Percentiles rank a stretch among this genome's conserved stretches.
These are phyloP conservation scores for Eimeria acervulina DNA, from an alignment of 169 alveolate genomes.

Conservation along the genomic window DNA sequence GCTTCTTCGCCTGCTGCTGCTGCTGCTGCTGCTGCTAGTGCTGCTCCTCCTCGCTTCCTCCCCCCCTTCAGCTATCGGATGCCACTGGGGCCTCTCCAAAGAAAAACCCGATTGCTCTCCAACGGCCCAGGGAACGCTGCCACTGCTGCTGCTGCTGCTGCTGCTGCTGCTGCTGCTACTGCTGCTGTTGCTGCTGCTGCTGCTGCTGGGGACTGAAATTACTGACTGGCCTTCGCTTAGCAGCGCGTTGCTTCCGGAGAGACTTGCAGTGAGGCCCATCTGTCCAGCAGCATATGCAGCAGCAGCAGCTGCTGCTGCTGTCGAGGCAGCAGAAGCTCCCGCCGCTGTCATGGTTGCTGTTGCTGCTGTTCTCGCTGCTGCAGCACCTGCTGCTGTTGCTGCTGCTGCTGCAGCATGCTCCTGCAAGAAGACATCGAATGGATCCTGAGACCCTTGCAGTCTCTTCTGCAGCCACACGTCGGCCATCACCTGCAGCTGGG, in stretches of 20 bases:
- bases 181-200: neutral
- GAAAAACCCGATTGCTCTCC: neutral
- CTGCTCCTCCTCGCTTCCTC: neutral
- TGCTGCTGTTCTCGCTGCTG: conserved; percentile 45
- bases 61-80: neutral
- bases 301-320: conserved; percentile 21
- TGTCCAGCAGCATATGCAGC: conserved; percentile 37
- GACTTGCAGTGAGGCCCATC: neutral
- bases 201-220: neutral
- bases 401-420: neutral
- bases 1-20: conserved; percentile 19
- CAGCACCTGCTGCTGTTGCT: conserved; percentile 50
- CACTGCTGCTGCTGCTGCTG: conserved; percentile 53
- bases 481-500: conserved; percentile 45
- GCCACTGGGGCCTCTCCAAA: conserved; percentile 6
- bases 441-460: conserved; percentile 19
- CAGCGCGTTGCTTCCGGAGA: neutral
- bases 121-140: neutral
- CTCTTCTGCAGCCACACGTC: conserved; percentile 26
- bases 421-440: conserved; percentile 23
- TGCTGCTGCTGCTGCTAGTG: conserved; percentile 25
- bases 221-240: conserved; percentile 27
- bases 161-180: conserved; percentile 46
- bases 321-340: conserved; percentile 6
- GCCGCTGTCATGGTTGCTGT: conserved; percentile 25